Evolutionary conservation across 306 rosid species (phyloP).

Genomic region (Trifolium subterraneum): DNA sequence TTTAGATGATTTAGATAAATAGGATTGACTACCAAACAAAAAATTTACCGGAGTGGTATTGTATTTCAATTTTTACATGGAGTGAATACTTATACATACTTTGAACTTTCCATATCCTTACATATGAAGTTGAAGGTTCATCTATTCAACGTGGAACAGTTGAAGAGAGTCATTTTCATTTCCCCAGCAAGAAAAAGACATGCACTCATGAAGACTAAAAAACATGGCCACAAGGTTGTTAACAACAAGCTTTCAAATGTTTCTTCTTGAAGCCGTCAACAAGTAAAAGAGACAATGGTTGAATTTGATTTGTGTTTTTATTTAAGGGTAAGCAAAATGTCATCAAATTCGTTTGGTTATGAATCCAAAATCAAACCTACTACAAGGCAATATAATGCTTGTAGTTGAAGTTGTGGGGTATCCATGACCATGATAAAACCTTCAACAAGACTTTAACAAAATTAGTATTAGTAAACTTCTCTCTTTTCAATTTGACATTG

Average conservation of each 20-base stretch:
- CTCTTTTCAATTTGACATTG: slow-evolving; percentile 26
- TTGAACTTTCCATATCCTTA: background rate
- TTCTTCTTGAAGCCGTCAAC: slow-evolving; percentile 50
- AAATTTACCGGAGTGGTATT: background rate
- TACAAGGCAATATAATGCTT: slow-evolving; percentile 54
- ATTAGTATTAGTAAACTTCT: slow-evolving; percentile 19
- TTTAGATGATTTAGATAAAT: no score
- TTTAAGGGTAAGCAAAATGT: slow-evolving; percentile 68
- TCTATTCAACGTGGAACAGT: slow-evolving; percentile 17
- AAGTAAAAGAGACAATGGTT: background rate
- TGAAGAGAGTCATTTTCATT: slow-evolving; percentile 41
- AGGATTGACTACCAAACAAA: no score
- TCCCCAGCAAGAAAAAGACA: slow-evolving; percentile 35
- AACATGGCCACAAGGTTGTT: slow-evolving; percentile 41
- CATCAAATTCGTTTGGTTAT: slow-evolving; percentile 74
- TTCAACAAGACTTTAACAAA: slow-evolving; percentile 49
- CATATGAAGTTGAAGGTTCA: slow-evolving; percentile 24
- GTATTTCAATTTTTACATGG: slow-evolving; percentile 3
- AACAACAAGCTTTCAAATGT: slow-evolving; percentile 47
- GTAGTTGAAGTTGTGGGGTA: slow-evolving; percentile 54
- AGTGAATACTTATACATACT: background rate
- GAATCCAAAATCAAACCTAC: slow-evolving; percentile 56
- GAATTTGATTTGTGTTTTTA: slow-evolving; percentile 11
- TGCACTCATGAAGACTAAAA: background rate
- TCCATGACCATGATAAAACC: slow-evolving; percentile 31